These are phyloP conservation scores for Yamadazyma buinensis DNA, from an alignment of 1,139 yeast species.

Conservation along the genomic window DNA sequence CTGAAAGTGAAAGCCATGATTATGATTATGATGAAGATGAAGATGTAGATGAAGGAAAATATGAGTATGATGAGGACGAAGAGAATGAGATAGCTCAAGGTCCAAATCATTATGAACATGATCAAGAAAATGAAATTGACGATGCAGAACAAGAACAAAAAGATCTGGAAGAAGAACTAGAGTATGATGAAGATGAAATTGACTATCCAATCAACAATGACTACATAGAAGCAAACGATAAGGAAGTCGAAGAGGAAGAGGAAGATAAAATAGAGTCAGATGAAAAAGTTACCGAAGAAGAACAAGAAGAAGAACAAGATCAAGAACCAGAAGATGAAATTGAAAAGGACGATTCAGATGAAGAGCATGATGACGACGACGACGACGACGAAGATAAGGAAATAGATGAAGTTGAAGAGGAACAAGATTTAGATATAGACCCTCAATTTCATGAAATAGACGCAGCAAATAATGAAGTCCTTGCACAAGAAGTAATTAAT, in stretches of 20 bases:
- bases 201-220: neutral
- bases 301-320: neutral
- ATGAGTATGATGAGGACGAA: neutral
- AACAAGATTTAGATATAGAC: neutral
- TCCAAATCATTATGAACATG: neutral
- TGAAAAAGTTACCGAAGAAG: too few relatives aligned
- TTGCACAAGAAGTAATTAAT: neutral
- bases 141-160: conserved; percentile 3
- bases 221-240: too few relatives aligned
- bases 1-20: too few relatives aligned
- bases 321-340: neutral
- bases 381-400: neutral
- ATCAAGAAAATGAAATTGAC: conserved; percentile 1
- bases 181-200: conserved; percentile 2
- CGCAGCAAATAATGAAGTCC: neutral
- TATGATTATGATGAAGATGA: neutral
- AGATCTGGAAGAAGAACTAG: conserved; percentile 2
- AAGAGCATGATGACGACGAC: neutral
- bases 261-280: neutral
- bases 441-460: neutral
- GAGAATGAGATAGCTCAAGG: conserved; percentile 3
- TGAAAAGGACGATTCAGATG: neutral
- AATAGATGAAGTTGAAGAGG: neutral
- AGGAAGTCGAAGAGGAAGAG: neutral
- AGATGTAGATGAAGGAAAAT: conserved; percentile 2